Percentiles rank a stretch among this genome's conserved stretches.
Evolutionary conservation across 1,284 basidiomycete species (phyloP).

Genomic region (Tilletia walkeri): DNA sequence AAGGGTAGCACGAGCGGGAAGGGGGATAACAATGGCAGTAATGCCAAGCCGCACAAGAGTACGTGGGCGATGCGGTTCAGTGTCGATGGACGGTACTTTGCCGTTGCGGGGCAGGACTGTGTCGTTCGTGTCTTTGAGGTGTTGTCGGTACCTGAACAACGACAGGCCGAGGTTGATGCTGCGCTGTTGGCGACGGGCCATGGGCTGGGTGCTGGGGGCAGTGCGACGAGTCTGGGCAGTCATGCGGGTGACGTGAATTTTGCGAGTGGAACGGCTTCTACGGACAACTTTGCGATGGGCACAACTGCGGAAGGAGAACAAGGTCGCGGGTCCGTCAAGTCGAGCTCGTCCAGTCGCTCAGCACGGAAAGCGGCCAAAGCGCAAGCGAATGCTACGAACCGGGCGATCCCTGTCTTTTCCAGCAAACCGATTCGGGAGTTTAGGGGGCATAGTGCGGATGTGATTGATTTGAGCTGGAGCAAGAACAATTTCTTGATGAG

Average conservation of each 20-base stretch:
- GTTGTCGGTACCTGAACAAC: constrained; percentile 27
- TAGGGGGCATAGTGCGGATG: constrained; percentile 53
- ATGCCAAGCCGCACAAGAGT: constrained; percentile 37
- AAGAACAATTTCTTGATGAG: constrained; percentile 58
- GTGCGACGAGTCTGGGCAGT: constrained; percentile 23
- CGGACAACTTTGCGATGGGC: not conserved
- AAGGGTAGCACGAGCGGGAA: too few species aligned
- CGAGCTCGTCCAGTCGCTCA: not conserved
- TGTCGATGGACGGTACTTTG: constrained; percentile 53
- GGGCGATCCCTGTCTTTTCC: constrained; percentile 32
- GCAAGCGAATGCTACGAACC: constrained; percentile 2
- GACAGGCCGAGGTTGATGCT: constrained; percentile 27
- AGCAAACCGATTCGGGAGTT: constrained; percentile 49
- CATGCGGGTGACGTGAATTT: not conserved
- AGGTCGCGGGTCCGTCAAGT: not conserved
- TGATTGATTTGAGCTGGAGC: constrained; percentile 57
- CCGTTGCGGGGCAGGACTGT: constrained; percentile 55
- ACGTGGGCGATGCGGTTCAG: constrained; percentile 55
- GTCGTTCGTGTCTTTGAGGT: constrained; percentile 49
- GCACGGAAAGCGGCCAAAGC: not conserved
- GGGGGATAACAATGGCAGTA: not conserved
- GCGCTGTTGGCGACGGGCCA: constrained; percentile 13
- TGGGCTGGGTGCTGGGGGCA: constrained; percentile 1
- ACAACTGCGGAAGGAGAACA: not conserved
- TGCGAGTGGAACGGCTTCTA: not conserved